Conservation (phyloP, 805 yeast species). For the Barnettozyma pratensis region DNA sequence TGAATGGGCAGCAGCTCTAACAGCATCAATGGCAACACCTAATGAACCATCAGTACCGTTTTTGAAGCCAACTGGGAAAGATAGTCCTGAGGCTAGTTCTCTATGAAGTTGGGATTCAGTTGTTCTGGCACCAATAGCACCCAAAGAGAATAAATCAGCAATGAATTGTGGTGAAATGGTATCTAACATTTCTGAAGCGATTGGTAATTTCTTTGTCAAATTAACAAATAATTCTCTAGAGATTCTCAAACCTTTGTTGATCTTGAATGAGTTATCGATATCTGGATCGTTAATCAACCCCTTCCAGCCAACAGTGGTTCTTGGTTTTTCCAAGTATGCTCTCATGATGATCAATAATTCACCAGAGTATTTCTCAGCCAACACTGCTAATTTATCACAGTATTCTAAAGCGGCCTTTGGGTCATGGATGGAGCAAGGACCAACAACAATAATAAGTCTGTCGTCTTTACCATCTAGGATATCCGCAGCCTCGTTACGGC, state of each 20-base stretch:
- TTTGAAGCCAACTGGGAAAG: slow-evolving; percentile 98
- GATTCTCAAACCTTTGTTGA: slow-evolving; percentile 89
- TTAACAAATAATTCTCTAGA: slow-evolving; percentile 83
- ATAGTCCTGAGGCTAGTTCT: slow-evolving; percentile 92
- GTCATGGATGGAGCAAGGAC: slow-evolving; percentile 97
- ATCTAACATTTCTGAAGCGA: slow-evolving; percentile 97
- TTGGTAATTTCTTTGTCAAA: slow-evolving; percentile 79
- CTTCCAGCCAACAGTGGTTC: slow-evolving; percentile 99
- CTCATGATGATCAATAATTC: slow-evolving; percentile 91
- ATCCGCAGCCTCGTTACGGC: slow-evolving; percentile 69
- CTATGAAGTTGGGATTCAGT: slow-evolving; percentile 97
- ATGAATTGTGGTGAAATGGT: slow-evolving; percentile 96
- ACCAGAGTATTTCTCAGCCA: slow-evolving; percentile 57
- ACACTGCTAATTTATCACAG: slow-evolving; percentile 55
- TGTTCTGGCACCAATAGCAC: slow-evolving; percentile 99
- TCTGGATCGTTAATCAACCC: slow-evolving; percentile 97
- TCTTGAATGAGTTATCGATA: slow-evolving; percentile 85
- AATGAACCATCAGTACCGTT: slow-evolving; percentile 96
- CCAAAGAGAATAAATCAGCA: slow-evolving; percentile 88
- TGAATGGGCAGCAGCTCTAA: slow-evolving; percentile 85
- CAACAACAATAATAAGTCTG: slow-evolving; percentile 82
- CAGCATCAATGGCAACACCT: slow-evolving; percentile 92
- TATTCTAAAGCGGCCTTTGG: slow-evolving; percentile 89
- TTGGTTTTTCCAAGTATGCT: slow-evolving; percentile 95
- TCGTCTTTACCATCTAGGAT: slow-evolving; percentile 82